Evolutionary conservation across 106 monocot species (phyloP).

Genomic region (Alisma plantagoaquatica): DNA sequence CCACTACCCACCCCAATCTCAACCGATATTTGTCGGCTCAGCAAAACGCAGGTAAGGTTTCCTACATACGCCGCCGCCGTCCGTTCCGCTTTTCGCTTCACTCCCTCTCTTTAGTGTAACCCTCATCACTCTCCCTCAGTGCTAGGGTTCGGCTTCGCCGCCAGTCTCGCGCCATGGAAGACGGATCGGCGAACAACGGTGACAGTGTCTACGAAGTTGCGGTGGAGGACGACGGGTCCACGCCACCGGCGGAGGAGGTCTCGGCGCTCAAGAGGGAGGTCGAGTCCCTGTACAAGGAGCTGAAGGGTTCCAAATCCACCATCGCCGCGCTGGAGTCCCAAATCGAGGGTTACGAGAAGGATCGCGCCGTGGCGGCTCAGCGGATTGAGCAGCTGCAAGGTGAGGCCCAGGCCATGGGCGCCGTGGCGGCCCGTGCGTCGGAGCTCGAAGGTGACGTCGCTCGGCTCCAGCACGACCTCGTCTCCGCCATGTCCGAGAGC

Average conservation of each 20-base stretch:
- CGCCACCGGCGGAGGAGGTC: too few relatives aligned
- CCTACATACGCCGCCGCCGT: too few relatives aligned
- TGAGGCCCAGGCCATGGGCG: constrained; percentile 2
- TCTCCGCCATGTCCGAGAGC: constrained; percentile 9
- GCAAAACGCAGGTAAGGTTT: too few relatives aligned
- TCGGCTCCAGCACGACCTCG: constrained; percentile 19
- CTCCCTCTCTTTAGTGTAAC: too few relatives aligned
- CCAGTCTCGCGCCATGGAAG: too few relatives aligned
- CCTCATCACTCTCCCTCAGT: too few relatives aligned
- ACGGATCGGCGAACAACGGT: too few relatives aligned
- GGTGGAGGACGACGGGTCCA: not conserved
- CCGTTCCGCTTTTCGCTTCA: too few relatives aligned
- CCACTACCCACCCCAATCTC: too few relatives aligned
- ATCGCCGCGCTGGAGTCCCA: constrained; percentile 5
- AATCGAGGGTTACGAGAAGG: not conserved
- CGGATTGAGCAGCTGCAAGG: not conserved
- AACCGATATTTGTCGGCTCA: too few relatives aligned
- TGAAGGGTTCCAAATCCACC: constrained; percentile 1
- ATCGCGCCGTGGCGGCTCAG: not conserved
- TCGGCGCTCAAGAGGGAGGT: not conserved
- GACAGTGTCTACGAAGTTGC: not conserved
- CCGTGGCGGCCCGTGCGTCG: constrained; percentile 13
- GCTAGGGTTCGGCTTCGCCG: too few relatives aligned
- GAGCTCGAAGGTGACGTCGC: constrained; percentile 19
- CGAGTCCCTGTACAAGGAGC: not conserved